Conservation (phyloP, 345 rosid genomes). For the Hibiscus syriacus region DNA sequence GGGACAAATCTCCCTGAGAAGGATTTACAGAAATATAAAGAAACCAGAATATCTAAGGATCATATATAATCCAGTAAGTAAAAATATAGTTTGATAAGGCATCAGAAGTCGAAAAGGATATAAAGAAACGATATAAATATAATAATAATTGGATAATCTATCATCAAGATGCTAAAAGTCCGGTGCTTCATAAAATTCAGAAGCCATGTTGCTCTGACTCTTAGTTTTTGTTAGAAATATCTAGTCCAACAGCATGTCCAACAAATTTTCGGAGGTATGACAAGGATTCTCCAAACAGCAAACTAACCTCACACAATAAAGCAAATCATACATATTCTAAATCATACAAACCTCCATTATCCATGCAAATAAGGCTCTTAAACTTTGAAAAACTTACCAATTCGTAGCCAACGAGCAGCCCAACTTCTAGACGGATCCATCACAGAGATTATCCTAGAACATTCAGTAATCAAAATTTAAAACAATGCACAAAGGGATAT, state of each 20-base stretch:
- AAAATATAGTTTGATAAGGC: too few species aligned
- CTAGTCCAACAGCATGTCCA: too few species aligned
- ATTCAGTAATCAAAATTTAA: neutral
- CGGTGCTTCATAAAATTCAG: too few species aligned
- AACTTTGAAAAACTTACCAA: slow-evolving; percentile 39
- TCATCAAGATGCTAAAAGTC: too few species aligned
- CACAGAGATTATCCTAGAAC: slow-evolving; percentile 71
- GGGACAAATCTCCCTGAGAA: slow-evolving; percentile 56
- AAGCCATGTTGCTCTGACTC: too few species aligned
- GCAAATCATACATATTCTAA: neutral
- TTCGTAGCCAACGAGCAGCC: slow-evolving; percentile 97
- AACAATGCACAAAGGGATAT: neutral
- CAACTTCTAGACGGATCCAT: slow-evolving; percentile 94
- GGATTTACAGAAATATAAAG: neutral
- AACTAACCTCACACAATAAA: neutral
- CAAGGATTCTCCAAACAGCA: too few species aligned
- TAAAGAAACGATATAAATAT: too few species aligned
- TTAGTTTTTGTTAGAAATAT: too few species aligned
- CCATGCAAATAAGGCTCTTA: neutral
- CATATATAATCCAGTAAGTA: neutral
- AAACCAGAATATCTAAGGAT: neutral
- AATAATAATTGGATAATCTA: too few species aligned
- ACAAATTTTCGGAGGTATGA: too few species aligned
- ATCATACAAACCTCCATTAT: neutral
- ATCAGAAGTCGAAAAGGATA: too few species aligned